A percentile compares a stretch with the other conserved stretches of the same genome.
These are phyloP conservation scores for Geotrichum citri-aurantii DNA, from an alignment of 1,139 yeast species.

Conservation along the genomic window DNA sequence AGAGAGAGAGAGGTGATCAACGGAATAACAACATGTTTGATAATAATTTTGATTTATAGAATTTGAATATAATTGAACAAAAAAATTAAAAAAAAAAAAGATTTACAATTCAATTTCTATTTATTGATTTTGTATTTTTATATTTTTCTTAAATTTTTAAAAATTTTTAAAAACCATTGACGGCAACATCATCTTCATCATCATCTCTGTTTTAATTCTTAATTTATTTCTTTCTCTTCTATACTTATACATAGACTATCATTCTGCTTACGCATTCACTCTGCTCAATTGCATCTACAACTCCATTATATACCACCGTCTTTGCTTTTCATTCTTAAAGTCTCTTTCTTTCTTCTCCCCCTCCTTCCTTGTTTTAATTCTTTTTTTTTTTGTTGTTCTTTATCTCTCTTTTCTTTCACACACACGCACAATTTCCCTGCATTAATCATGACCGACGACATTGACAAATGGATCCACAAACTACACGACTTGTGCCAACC, in stretches of 20 bases:
- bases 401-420: not conserved
- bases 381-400: too few relatives aligned
- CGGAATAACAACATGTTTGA: too few relatives aligned
- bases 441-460: conserved; percentile 5
- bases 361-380: not conserved
- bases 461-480: conserved; percentile 60
- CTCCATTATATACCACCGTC: not conserved
- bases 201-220: not conserved
- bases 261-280: not conserved
- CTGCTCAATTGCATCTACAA: not conserved
- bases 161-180: not conserved
- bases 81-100: too few relatives aligned
- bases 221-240: not conserved
- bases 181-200: not conserved
- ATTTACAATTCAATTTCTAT: too few relatives aligned
- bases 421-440: not conserved
- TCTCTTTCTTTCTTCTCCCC: not conserved
- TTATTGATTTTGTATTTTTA: too few relatives aligned
- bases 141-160: too few relatives aligned
- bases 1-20: too few relatives aligned
- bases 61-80: too few relatives aligned
- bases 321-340: too few relatives aligned
- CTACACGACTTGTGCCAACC: conserved; percentile 71
- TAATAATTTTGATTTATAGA: too few relatives aligned
- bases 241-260: not conserved